A percentile compares a stretch with the other conserved stretches of the same genome.
These are phyloP conservation scores for Asterionellopsis glacialis DNA, from an alignment of 108 stramenopile species.

Conservation along the genomic window DNA sequence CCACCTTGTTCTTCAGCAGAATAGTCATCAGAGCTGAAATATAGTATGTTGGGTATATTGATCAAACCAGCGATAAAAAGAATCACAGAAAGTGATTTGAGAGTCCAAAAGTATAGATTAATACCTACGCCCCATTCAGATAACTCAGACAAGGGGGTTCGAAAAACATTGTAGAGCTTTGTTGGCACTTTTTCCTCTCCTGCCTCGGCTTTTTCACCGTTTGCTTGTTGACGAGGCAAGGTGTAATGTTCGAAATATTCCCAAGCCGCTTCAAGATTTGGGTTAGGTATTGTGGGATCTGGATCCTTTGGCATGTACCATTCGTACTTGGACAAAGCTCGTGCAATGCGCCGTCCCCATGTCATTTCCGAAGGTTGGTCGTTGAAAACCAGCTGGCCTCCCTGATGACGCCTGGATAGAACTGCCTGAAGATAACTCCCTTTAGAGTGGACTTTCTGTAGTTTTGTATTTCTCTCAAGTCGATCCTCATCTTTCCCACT, in stretches of 20 bases:
- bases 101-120: conserved; percentile 4
- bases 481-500: no score
- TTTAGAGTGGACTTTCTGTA: no score
- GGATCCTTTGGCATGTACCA: conserved; percentile 9
- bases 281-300: not conserved
- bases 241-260: conserved; percentile 13
- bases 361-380: conserved; percentile 30
- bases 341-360: conserved; percentile 32
- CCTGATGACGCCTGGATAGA: no score
- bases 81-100: not conserved
- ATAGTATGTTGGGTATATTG: not conserved
- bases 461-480: no score
- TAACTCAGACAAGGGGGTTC: conserved; percentile 3
- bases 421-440: no score
- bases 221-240: conserved; percentile 3
- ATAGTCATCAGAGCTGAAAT: conserved; percentile 4
- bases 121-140: conserved; percentile 10
- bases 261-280: conserved; percentile 9
- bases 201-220: conserved; percentile 3
- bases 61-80: conserved; percentile 4
- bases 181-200: conserved; percentile 8
- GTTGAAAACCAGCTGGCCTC: no score
- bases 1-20: not conserved
- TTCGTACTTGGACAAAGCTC: conserved; percentile 23
- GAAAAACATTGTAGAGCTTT: conserved; percentile 7